Conservation (phyloP, 2,329 filamentous ascomycete species). For the Cladosporium oxysporum region DNA sequence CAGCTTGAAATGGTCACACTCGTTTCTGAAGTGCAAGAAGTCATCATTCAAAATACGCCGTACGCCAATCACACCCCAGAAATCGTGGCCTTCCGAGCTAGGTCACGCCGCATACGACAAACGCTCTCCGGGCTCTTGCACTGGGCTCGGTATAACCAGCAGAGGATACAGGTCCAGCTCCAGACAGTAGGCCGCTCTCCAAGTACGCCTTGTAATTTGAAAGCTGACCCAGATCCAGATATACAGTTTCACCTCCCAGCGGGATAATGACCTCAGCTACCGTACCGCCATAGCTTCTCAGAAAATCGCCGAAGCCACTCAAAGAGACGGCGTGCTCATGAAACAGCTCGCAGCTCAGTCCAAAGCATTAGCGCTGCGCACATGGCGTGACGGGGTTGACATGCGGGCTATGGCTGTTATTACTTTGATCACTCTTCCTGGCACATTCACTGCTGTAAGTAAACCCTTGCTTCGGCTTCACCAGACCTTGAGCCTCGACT, state of each 20-base stretch:
- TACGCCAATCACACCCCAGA: neutral
- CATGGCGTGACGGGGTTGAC: conserved; percentile 1
- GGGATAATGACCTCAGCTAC: too few species aligned
- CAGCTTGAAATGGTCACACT: neutral
- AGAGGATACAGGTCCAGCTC: too few species aligned
- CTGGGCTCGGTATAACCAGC: too few species aligned
- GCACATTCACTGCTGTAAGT: neutral
- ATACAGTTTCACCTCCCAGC: too few species aligned
- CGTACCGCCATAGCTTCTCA: too few species aligned
- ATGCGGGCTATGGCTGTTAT: conserved; percentile 1
- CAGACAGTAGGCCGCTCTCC: too few species aligned
- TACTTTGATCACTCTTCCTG: neutral
- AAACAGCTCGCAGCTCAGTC: conserved; percentile 2
- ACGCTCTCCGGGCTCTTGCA: neutral
- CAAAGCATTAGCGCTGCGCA: neutral
- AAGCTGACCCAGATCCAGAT: too few species aligned
- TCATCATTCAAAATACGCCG: neutral
- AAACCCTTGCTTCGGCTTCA: too few species aligned
- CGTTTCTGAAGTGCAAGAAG: neutral
- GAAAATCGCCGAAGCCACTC: too few species aligned
- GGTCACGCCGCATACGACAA: neutral
- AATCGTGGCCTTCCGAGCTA: neutral
- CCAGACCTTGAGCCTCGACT: neutral
- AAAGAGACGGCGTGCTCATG: neutral
- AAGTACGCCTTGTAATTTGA: too few species aligned